Evolutionary conservation across 768 basidiomycete species (phyloP).

Genomic region (Mycena crocata): DNA sequence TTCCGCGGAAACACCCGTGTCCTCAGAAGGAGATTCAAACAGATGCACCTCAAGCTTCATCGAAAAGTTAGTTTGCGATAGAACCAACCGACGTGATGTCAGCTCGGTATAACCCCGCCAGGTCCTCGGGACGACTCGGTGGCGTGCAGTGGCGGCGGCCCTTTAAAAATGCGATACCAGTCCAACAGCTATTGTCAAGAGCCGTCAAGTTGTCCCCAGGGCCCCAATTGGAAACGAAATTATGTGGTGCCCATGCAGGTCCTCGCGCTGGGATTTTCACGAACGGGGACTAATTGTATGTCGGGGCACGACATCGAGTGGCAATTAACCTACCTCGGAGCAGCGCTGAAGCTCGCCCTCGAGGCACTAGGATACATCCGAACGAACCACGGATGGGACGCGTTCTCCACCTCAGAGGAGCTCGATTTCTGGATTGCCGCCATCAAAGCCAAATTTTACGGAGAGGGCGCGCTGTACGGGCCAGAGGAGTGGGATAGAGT

Average conservation of each 20-base stretch:
- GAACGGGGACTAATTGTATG: neutral
- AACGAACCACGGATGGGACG: constrained; percentile 3
- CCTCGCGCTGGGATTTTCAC: neutral
- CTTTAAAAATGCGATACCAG: too few species aligned
- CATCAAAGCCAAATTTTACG: constrained; percentile 5
- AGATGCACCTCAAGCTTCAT: too few species aligned
- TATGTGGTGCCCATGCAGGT: neutral
- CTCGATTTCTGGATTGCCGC: constrained; percentile 4
- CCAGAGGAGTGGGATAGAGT: constrained; percentile 1
- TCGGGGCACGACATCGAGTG: neutral
- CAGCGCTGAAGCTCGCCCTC: constrained; percentile 11
- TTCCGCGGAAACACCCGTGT: too few species aligned
- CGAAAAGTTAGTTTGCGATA: too few species aligned
- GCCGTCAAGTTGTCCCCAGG: too few species aligned
- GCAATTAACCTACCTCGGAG: neutral
- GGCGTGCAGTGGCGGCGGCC: too few species aligned
- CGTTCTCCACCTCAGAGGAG: neutral
- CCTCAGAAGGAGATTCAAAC: too few species aligned
- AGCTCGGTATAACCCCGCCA: too few species aligned
- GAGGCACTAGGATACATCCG: constrained; percentile 8
- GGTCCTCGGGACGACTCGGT: too few species aligned
- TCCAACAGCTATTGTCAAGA: too few species aligned
- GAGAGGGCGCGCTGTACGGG: neutral
- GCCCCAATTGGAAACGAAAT: too few species aligned
- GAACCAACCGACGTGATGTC: too few species aligned